phyloP scores from a whole-genome alignment of 371 early-diverging fungal species.

The Coemansia sp. region DNA sequence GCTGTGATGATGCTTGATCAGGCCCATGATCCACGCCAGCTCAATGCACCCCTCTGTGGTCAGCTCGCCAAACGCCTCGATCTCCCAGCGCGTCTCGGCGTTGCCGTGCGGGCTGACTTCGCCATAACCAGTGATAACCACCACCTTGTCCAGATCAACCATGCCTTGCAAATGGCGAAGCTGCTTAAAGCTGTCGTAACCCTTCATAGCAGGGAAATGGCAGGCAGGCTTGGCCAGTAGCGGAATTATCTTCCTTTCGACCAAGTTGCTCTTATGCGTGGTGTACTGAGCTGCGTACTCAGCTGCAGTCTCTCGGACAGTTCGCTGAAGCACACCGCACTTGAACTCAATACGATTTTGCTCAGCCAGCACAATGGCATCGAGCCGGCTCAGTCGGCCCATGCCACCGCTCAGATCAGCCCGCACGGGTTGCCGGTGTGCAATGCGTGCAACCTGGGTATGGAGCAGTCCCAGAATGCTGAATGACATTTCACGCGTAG shows the following conservation, averaged over 20 bases:
- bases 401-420: no score
- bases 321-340: neutral
- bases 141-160: conserved; percentile 88
- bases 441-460: conserved; percentile 60
- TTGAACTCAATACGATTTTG: conserved; percentile 1
- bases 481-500: conserved; percentile 76
- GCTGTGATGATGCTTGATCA: no score
- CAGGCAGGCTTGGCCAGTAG: no score
- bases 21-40: conserved; percentile 95
- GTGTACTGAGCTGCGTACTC: neutral
- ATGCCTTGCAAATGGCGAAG: conserved; percentile 74
- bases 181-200: no score
- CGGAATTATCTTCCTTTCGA: no score
- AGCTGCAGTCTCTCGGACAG: neutral
- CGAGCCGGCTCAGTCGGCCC: no score
- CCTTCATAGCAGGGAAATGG: no score
- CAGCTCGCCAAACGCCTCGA: conserved; percentile 88
- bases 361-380: no score
- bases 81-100: conserved; percentile 93
- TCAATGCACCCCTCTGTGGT: conserved; percentile 92
- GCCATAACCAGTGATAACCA: conserved; percentile 91
- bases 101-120: conserved; percentile 95
- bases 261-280: no score
- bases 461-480: conserved; percentile 65
- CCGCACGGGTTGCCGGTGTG: conserved; percentile 79